Evolutionary conservation across 495 filamentous ascomycete species (phyloP), one percentile per base, ranked within the genome.

Genomic region (Penicillium crystallinum): DNA sequence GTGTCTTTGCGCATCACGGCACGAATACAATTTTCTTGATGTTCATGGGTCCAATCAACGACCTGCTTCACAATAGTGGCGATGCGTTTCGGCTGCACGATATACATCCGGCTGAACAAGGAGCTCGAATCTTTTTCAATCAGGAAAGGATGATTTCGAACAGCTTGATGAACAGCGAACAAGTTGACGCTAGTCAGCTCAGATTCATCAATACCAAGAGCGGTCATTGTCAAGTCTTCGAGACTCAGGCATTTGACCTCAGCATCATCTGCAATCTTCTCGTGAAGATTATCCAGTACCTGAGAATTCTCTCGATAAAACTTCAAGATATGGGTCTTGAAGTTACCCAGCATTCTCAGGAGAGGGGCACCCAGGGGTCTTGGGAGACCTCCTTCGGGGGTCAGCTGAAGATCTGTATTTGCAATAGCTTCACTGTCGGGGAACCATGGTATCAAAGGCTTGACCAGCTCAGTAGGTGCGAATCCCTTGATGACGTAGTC

Each of bases 401-500:
- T 48, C 15, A 55, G 40, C 42, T 77, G 72, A 25, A 76, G 65
- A 40, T 83, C 76, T 7, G 67, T 36, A 4, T 72, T 52, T 14
- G 71, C 57, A 21, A 69, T 40, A 0, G 75, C 65, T 22, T 76
- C 56, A 1, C 60, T 49, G 42, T 62, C 68, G 0, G 88, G 90
- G 30, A 95, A 68, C 61, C 82, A 83, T 15, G 79, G 77, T 7
- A 82, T 61, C 22, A 96, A 58, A 6, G 81, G 73, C 12, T 75
- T 63, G 12, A 93, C 58, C 39, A 84, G 70, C 14, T 78, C 67
- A 3, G 69, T 73, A 5, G 79, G 57, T 15, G 82, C 77, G 64
- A 91, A 91, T 1, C 68, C 67, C 49, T 82, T 83, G 43, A 91
- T 71, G 5, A 81, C 76, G 62, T 85, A 92, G 41, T 80, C 73